These are phyloP conservation scores for Dendrocalamus sinicus DNA, from an alignment of 176 grass and related monocot genomes.

Conservation along the genomic window DNA sequence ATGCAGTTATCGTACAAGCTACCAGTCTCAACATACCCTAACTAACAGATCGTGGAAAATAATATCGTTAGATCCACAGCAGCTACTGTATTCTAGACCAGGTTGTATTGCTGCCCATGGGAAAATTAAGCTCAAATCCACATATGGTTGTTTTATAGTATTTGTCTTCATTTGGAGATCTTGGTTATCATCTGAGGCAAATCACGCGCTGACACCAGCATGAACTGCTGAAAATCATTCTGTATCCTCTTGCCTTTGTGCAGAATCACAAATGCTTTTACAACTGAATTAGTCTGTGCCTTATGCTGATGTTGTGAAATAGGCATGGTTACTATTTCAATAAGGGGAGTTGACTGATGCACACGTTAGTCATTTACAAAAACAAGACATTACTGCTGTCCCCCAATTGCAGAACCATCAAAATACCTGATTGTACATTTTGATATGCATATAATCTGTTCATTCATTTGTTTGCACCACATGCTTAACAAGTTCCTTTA, in stretches of 20 bases:
- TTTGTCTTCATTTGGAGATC: background rate
- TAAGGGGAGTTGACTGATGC: background rate
- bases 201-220: background rate
- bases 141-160: background rate
- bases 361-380: background rate
- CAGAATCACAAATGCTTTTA: background rate
- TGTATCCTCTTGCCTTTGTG: background rate
- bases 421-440: background rate
- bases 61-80: background rate
- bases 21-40: background rate
- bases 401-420: background rate
- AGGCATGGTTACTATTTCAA: background rate
- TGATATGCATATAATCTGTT: conserved; percentile 17
- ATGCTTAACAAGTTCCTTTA: background rate
- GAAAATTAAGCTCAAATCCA: conserved; percentile 11
- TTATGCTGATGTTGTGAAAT: background rate
- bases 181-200: conserved; percentile 19
- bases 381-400: background rate
- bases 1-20: too few relatives aligned
- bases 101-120: background rate
- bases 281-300: background rate
- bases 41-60: conserved; percentile 14
- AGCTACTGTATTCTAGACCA: background rate
- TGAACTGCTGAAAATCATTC: background rate
- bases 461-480: conserved; percentile 22